Conservation (phyloP, 495 filamentous ascomycete species). For the Tuber microsphaerosporum region DNA sequence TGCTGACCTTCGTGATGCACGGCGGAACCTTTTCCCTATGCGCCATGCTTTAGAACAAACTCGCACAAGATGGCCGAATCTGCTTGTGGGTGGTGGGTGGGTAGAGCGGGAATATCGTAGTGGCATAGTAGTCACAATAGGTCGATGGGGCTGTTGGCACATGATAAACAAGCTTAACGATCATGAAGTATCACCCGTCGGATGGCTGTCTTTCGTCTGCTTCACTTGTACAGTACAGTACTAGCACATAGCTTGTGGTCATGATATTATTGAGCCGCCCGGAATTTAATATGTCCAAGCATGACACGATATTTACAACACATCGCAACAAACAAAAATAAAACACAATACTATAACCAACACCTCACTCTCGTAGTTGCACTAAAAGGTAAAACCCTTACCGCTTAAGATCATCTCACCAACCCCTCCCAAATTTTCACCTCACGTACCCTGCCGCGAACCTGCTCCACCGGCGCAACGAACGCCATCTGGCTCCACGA, state of each 20-base stretch:
- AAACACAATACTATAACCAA: background rate
- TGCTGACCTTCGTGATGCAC: background rate
- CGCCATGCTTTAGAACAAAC: background rate
- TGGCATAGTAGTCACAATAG: background rate
- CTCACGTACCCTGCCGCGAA: constrained; percentile 40
- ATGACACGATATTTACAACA: background rate
- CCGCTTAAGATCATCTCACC: constrained; percentile 7
- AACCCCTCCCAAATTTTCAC: constrained; percentile 32
- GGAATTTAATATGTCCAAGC: background rate
- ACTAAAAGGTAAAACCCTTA: background rate
- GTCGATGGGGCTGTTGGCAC: background rate
- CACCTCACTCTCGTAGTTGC: background rate
- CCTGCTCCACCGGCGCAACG: constrained; percentile 48
- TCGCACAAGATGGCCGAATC: background rate
- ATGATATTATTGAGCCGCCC: background rate
- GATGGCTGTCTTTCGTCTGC: background rate
- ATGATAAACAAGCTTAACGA: background rate
- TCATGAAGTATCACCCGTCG: background rate
- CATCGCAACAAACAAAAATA: background rate
- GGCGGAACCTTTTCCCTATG: background rate
- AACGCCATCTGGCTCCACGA: constrained; percentile 57
- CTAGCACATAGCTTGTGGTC: background rate
- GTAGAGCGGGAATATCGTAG: background rate
- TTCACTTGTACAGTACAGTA: background rate
- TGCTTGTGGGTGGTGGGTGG: background rate